Evolutionary conservation across 805 yeast genomes (phyloP), one percentile per base, ranked within the genome.

Genomic region (Candida mattraensis): DNA sequence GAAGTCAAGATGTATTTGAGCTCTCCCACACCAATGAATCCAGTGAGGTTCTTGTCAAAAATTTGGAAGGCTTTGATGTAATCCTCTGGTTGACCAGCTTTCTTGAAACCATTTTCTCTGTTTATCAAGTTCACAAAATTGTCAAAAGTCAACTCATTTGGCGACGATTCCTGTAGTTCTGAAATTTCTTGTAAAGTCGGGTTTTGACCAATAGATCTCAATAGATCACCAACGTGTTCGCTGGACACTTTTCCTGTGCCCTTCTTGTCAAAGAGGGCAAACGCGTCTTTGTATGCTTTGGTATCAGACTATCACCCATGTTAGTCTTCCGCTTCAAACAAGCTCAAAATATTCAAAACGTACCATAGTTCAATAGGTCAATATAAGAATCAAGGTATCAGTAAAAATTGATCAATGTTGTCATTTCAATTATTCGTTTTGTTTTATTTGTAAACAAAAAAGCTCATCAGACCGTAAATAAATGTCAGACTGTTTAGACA

Each of bases 131-230:
- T 75, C 40, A 80, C 78, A 63, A 84, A 87, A 11, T 87, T 77
- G 40, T 81, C 89, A 48, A 80, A 87, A 54, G 83, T 87, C 48
- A 87, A 69, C 44, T 74, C 81, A 7, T 47, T 30, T 22, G 44
- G 44, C 18, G 42, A 42, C 3, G 49, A 16, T 33, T 62, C 61
- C 57, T 76, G 78, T 34, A 81, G 63, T 39, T 77, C 80, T 18
- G 76, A 67, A 45, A 88, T 84, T 65, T 88, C 96, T 15, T 89
- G 84, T 54, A 87, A 75, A 4, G 99, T 89, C 46, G 99, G 99
- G 69, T 93, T 93, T 70, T 91, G 98, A 24, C 99, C 99, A 42
- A 93, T 89, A 2, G 99, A 97, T 60, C 99, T 78, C 42, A 93
- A 75, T 51, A 93, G 75, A 58, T 93, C 99, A 22, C 98, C 99